Conservation (phyloP, 306 rosid genomes). For the Quercus parvula region DNA sequence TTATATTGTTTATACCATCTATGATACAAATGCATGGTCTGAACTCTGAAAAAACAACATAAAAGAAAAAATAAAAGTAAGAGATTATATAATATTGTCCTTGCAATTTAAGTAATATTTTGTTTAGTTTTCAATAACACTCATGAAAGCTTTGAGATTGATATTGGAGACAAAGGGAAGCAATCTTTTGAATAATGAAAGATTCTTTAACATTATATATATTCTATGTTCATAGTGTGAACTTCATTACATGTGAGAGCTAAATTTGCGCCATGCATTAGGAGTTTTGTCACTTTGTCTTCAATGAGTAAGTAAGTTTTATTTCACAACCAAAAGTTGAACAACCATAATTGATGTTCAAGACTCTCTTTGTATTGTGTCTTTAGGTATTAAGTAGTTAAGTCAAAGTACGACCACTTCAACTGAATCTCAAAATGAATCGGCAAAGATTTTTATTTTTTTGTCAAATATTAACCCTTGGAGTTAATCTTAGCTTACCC, state of each 20-base stretch:
- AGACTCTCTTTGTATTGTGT: no score
- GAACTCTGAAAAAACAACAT: no score
- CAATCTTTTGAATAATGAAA: not conserved
- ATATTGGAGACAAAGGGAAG: not conserved
- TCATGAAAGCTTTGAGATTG: not conserved
- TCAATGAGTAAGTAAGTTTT: not conserved
- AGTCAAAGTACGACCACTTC: no score
- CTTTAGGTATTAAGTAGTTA: no score
- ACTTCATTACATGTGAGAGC: not conserved
- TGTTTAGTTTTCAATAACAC: not conserved
- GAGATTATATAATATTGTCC: not conserved
- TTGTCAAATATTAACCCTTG: no score
- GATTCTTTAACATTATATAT: not conserved
- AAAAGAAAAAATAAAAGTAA: no score
- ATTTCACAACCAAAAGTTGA: not conserved
- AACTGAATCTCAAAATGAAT: no score
- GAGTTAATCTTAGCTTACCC: no score
- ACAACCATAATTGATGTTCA: no score
- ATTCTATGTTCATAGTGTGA: not conserved
- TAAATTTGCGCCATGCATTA: not conserved
- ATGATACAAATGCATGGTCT: no score
- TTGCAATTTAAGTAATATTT: not conserved
- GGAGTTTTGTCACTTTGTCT: not conserved
- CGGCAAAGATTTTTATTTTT: no score
- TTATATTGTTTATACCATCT: no score